Percentiles rank a stretch among this genome's conserved stretches.
phyloP scores from a whole-genome alignment of 2,329 filamentous ascomycete species.

The Apiospora rasikravindrae region DNA sequence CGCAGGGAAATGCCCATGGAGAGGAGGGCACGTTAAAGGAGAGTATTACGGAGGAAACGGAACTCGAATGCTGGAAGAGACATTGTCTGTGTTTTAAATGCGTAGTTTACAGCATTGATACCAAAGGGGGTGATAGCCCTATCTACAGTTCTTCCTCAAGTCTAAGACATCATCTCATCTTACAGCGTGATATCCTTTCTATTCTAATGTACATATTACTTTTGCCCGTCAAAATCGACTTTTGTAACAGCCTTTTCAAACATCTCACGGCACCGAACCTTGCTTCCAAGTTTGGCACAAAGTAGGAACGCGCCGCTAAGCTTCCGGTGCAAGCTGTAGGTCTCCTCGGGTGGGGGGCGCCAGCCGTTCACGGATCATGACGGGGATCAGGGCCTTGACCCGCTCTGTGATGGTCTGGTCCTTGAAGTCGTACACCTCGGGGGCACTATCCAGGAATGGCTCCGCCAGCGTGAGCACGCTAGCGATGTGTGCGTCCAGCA shows the following conservation, averaged over 20 bases:
- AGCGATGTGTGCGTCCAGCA: slow-evolving; percentile 89
- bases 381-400: slow-evolving; percentile 83
- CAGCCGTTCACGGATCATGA: slow-evolving; percentile 90
- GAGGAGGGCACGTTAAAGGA: slow-evolving; percentile 44
- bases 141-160: not conserved
- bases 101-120: slow-evolving; percentile 3
- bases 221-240: slow-evolving; percentile 31
- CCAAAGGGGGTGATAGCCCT: not conserved
- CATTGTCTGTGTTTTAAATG: slow-evolving; percentile 6
- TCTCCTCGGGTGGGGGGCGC: slow-evolving; percentile 93
- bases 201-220: slow-evolving; percentile 23
- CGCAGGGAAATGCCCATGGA: slow-evolving; percentile 73
- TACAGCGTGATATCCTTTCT: slow-evolving; percentile 9
- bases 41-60: not conserved
- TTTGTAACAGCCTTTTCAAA: slow-evolving; percentile 66
- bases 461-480: slow-evolving; percentile 91
- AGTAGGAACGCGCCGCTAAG: slow-evolving; percentile 93
- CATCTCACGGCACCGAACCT: slow-evolving; percentile 79
- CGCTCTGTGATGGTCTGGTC: slow-evolving; percentile 97
- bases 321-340: slow-evolving; percentile 93
- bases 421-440: slow-evolving; percentile 87
- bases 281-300: slow-evolving; percentile 84
- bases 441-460: slow-evolving; percentile 79
- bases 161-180: not conserved
- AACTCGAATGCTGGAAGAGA: not conserved